These are phyloP conservation scores for Pleoardoris graminearum DNA, from an alignment of 2,329 filamentous ascomycete genomes.

Conservation along the genomic window DNA sequence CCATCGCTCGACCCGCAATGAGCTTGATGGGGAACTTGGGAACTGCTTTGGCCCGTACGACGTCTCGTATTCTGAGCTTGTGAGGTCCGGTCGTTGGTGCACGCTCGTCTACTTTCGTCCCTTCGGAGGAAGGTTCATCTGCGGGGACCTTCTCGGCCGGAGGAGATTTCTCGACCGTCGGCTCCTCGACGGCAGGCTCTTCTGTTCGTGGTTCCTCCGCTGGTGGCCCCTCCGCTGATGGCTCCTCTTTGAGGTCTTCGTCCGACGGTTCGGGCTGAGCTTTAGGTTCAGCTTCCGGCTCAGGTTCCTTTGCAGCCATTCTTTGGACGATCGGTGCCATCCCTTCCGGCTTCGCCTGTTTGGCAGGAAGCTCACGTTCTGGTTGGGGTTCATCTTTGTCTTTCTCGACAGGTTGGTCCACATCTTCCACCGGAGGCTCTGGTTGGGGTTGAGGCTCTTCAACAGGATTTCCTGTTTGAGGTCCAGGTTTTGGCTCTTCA, in stretches of 20 bases:
- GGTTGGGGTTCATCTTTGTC: neutral
- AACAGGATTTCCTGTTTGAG: conserved; percentile 6
- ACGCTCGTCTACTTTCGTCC: neutral
- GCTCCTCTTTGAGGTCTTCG: neutral
- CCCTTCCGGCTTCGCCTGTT: neutral
- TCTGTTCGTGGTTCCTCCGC: conserved; percentile 10
- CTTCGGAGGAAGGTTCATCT: neutral
- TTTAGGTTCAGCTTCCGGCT: neutral
- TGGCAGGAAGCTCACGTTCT: neutral
- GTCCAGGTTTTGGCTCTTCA: conserved; percentile 6
- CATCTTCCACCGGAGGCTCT: neutral
- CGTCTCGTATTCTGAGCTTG: conserved; percentile 20
- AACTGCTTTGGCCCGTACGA: conserved; percentile 16
- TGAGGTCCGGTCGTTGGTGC: neutral
- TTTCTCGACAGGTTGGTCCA: neutral
- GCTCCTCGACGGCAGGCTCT: neutral
- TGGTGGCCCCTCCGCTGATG: neutral
- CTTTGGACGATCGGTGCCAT: neutral
- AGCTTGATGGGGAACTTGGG: conserved; percentile 12
- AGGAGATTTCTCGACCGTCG: neutral
- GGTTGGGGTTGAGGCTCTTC: conserved; percentile 8
- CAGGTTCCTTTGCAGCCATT: neutral
- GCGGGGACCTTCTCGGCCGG: neutral
- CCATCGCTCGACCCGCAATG: conserved; percentile 17
- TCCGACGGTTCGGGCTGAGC: too few relatives aligned